Conservation (phyloP, 164 flowering plant species). For the Stephania japonica region DNA sequence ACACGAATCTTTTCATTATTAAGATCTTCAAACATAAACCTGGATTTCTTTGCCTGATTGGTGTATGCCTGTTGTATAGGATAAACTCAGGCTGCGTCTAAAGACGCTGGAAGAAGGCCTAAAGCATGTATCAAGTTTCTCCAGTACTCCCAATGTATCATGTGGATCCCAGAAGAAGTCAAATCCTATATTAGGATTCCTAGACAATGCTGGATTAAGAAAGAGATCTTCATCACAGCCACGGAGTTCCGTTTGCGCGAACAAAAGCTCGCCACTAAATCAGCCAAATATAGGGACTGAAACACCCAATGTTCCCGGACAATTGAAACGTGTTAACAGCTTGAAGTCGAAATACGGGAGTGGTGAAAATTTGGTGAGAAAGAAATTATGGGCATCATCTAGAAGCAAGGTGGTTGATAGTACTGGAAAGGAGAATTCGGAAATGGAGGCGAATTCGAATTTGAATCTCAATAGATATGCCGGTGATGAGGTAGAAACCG, state of each 20-base stretch:
- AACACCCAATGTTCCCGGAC: slow-evolving; percentile 15
- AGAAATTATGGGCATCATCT: slow-evolving; percentile 50
- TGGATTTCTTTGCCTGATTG: slow-evolving; percentile 4
- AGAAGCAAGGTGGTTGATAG: slow-evolving; percentile 43
- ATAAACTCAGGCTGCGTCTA: slow-evolving; percentile 68
- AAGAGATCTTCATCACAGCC: slow-evolving; percentile 83
- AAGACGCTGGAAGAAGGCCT: slow-evolving; percentile 81
- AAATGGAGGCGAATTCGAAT: slow-evolving; percentile 29
- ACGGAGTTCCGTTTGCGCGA: slow-evolving; percentile 35
- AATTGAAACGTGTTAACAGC: slow-evolving; percentile 29
- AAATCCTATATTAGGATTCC: slow-evolving; percentile 44
- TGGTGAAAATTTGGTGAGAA: slow-evolving; percentile 36
- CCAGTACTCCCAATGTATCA: slow-evolving; percentile 23
- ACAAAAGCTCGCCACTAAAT: slow-evolving; percentile 31
- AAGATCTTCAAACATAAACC: slow-evolving; percentile 1
- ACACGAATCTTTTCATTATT: background rate
- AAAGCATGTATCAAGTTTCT: slow-evolving; percentile 38
- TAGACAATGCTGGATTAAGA: slow-evolving; percentile 35
- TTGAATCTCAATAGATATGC: slow-evolving; percentile 16
- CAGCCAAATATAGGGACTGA: slow-evolving; percentile 30
- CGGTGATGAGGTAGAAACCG: slow-evolving; percentile 18
- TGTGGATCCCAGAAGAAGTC: slow-evolving; percentile 37
- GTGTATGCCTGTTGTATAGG: slow-evolving; percentile 34
- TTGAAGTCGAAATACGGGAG: slow-evolving; percentile 30
- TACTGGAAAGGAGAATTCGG: slow-evolving; percentile 52